phyloP scores from a whole-genome alignment of 2,329 filamentous ascomycete genomes.

The Neopestalotiopsis sp. region DNA sequence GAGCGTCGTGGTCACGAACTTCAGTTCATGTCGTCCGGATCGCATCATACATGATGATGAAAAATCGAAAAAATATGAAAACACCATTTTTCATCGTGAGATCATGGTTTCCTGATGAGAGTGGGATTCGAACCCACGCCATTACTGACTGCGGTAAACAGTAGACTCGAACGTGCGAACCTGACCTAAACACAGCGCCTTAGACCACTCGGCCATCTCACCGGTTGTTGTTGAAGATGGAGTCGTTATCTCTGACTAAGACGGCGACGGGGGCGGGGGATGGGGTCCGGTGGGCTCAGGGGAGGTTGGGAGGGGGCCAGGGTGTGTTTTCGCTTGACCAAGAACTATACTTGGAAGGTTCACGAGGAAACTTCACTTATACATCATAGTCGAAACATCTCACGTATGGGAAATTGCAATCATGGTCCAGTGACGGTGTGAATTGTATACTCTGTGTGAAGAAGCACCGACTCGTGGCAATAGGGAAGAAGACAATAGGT shows the following conservation, averaged over 20 bases:
- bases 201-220: slow-evolving; percentile 15
- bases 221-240: not conserved
- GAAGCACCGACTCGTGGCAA: no score
- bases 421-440: no score
- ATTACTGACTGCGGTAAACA: slow-evolving; percentile 42
- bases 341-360: no score
- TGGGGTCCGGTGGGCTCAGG: not conserved
- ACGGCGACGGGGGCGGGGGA: not conserved
- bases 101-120: slow-evolving; percentile 36
- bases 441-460: no score
- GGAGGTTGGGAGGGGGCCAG: not conserved
- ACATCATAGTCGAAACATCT: no score
- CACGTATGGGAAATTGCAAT: no score
- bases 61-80: not conserved
- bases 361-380: no score
- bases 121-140: slow-evolving; percentile 59
- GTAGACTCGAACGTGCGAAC: not conserved
- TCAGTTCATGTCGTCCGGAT: not conserved
- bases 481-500: no score
- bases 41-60: not conserved
- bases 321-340: not conserved
- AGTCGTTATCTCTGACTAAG: not conserved
- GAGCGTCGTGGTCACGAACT: not conserved
- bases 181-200: slow-evolving; percentile 14
- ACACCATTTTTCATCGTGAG: not conserved